These are phyloP conservation scores for Leishmania mexicana DNA, from an alignment of 208 protist genomes.

Conservation along the genomic window DNA sequence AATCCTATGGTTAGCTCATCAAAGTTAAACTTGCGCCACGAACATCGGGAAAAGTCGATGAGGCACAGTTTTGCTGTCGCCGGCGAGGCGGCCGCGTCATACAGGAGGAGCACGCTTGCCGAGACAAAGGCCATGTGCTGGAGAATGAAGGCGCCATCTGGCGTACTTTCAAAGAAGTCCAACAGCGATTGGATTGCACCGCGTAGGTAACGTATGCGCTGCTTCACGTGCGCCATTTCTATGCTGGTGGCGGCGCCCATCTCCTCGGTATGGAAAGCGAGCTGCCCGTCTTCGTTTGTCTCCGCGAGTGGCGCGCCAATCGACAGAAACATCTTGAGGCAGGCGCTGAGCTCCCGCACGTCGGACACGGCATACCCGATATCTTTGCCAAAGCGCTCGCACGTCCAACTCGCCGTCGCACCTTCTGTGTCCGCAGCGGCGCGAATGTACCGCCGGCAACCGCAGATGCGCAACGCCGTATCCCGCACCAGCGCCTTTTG, in stretches of 20 bases:
- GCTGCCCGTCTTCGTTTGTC: constrained; percentile 5
- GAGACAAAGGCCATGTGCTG: constrained; percentile 73
- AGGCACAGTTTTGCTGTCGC: constrained; percentile 36
- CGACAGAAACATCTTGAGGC: constrained; percentile 52
- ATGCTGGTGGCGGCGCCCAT: not conserved
- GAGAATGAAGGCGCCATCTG: constrained; percentile 53
- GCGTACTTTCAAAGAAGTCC: constrained; percentile 54
- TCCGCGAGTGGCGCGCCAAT: constrained; percentile 18
- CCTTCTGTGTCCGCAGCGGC: not conserved
- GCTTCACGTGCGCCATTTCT: constrained; percentile 12
- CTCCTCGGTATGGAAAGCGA: constrained; percentile 7
- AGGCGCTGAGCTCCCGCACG: constrained; percentile 35
- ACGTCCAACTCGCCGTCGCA: not conserved
- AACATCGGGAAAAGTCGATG: constrained; percentile 76
- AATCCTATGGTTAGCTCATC: constrained; percentile 64
- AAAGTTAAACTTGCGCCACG: constrained; percentile 67
- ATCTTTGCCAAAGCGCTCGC: constrained; percentile 44
- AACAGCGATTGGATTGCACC: constrained; percentile 37
- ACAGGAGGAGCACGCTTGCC: constrained; percentile 67
- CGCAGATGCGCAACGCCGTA: constrained; percentile 60
- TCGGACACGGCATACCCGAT: constrained; percentile 46
- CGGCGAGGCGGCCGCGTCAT: constrained; percentile 40
- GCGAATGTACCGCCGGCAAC: constrained; percentile 36
- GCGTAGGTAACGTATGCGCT: constrained; percentile 23
- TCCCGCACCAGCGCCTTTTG: constrained; percentile 36